Conservation (phyloP, 108 stramenopile genomes). For the Fistulifera solaris region DNA sequence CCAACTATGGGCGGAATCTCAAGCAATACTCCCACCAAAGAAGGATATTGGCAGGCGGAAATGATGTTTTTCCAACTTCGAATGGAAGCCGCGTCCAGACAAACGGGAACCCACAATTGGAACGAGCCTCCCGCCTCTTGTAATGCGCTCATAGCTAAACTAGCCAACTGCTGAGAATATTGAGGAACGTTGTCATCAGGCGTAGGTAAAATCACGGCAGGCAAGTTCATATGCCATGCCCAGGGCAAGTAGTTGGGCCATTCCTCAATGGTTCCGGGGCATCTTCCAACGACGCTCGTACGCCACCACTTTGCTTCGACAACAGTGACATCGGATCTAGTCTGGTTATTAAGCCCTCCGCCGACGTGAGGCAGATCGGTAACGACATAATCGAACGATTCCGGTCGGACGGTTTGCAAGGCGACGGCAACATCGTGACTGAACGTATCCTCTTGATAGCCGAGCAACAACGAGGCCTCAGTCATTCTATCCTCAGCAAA, state of each 20-base stretch:
- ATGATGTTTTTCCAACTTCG: neutral
- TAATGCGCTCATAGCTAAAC: neutral
- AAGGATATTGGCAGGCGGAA: neutral
- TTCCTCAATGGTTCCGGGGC: constrained; percentile 1
- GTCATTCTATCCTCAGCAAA: too few relatives aligned
- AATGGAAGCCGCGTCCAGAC: neutral
- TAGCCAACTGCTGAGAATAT: neutral
- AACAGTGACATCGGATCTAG: constrained; percentile 11
- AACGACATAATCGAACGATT: too few relatives aligned
- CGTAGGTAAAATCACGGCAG: constrained; percentile 80
- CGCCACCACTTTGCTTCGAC: constrained; percentile 22
- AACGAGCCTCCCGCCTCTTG: constrained; percentile 6
- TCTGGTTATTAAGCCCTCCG: neutral
- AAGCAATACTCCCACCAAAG: constrained; percentile 1
- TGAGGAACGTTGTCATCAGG: constrained; percentile 2
- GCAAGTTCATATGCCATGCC: constrained; percentile 87
- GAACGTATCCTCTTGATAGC: too few relatives aligned
- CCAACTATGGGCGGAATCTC: neutral
- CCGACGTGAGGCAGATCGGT: too few relatives aligned
- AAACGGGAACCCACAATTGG: constrained; percentile 6
- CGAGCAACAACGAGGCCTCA: too few relatives aligned
- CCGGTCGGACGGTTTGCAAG: too few relatives aligned
- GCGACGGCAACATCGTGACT: too few relatives aligned
- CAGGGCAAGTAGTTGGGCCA: constrained; percentile 39
- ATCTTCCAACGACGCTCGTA: constrained; percentile 27